These are phyloP conservation scores for Dujonia santamariae DNA, from an alignment of 1,139 yeast genomes.

Conservation along the genomic window DNA sequence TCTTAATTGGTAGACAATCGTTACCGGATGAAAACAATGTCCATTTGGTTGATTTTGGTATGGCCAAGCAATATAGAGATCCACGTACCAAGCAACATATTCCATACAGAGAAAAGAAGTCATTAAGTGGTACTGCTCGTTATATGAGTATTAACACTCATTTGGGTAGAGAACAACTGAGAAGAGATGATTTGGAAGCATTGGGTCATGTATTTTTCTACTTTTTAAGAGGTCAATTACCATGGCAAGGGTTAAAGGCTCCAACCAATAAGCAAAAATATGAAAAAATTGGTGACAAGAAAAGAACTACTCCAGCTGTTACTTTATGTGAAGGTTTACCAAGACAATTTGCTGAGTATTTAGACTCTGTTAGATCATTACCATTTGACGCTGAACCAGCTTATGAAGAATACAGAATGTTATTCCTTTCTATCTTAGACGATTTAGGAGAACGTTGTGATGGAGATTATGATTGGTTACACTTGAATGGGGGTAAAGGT, in stretches of 20 bases:
- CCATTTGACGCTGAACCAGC: constrained; percentile 95
- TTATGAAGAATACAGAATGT: constrained; percentile 75
- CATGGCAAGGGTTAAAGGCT: constrained; percentile 99
- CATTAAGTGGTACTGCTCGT: constrained; percentile 94
- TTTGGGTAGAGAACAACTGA: constrained; percentile 91
- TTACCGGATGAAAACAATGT: constrained; percentile 49
- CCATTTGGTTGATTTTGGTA: constrained; percentile 84
- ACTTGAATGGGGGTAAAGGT: constrained; percentile 85
- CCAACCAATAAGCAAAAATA: constrained; percentile 95
- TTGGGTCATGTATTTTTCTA: constrained; percentile 94
- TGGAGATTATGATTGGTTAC: constrained; percentile 94
- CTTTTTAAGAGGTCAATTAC: constrained; percentile 88
- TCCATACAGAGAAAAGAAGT: constrained; percentile 92
- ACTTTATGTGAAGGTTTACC: constrained; percentile 85
- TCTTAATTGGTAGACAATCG: constrained; percentile 74
- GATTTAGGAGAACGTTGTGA: constrained; percentile 74
- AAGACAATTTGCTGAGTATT: constrained; percentile 79
- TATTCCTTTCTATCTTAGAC: constrained; percentile 71
- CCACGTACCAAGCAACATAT: constrained; percentile 94
- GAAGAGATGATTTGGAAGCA: constrained; percentile 95
- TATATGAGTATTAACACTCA: constrained; percentile 98
- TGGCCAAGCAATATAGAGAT: constrained; percentile 97
- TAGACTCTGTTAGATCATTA: constrained; percentile 76
- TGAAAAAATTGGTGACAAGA: constrained; percentile 94
- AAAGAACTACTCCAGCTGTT: constrained; percentile 77